These are phyloP conservation scores for Xenoacremonium recifei DNA, from an alignment of 2,329 filamentous ascomycete species.

Conservation along the genomic window DNA sequence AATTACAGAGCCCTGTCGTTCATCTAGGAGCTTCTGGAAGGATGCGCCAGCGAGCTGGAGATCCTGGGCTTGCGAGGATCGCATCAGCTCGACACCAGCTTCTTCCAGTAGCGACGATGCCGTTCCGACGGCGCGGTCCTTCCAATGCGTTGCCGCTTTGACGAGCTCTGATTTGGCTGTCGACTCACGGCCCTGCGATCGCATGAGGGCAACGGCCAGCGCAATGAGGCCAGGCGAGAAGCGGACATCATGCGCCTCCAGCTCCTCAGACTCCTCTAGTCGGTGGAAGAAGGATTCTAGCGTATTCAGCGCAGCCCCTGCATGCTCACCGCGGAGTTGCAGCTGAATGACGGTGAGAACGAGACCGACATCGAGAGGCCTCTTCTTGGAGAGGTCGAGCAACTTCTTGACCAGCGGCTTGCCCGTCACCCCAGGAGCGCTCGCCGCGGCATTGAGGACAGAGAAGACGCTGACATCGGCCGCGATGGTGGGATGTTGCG, in stretches of 20 bases:
- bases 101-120: slow-evolving; percentile 71
- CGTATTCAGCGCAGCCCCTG: slow-evolving; percentile 69
- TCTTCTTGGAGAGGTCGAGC: slow-evolving; percentile 66
- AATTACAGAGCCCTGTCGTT: slow-evolving; percentile 65
- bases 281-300: slow-evolving; percentile 73
- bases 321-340: slow-evolving; percentile 70
- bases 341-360: slow-evolving; percentile 79
- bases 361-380: slow-evolving; percentile 78
- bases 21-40: slow-evolving; percentile 68
- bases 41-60: slow-evolving; percentile 71
- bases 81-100: slow-evolving; percentile 78
- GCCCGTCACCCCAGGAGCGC: slow-evolving; percentile 60
- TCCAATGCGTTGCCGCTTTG: slow-evolving; percentile 81
- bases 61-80: slow-evolving; percentile 69
- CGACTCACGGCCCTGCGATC: slow-evolving; percentile 68
- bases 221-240: slow-evolving; percentile 85
- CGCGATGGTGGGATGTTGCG: slow-evolving; percentile 26
- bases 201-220: slow-evolving; percentile 76
- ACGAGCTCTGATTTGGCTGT: slow-evolving; percentile 72
- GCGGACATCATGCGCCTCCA: slow-evolving; percentile 65
- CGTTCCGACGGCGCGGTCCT: slow-evolving; percentile 46
- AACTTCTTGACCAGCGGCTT: slow-evolving; percentile 70
- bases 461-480: slow-evolving; percentile 42
- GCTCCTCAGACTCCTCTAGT: slow-evolving; percentile 60
- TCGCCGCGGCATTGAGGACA: slow-evolving; percentile 68